Percentiles rank a stretch among this genome's conserved stretches.
Evolutionary conservation across 805 yeast genomes (phyloP).

Genomic region (Sugiyamaella floridensis): DNA sequence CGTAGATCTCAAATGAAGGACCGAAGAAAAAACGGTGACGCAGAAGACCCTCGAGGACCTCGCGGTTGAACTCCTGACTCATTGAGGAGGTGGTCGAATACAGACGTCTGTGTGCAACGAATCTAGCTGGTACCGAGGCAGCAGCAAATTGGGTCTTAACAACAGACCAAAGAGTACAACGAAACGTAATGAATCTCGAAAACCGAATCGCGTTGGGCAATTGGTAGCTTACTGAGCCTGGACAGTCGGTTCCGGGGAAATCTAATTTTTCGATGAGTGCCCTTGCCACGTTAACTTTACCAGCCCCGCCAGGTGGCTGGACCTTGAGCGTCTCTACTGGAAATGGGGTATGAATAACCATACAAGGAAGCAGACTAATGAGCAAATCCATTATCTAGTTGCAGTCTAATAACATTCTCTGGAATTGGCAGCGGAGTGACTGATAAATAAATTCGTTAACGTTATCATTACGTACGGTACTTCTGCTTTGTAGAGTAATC

Average conservation of each 20-base stretch:
- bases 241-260: background rate
- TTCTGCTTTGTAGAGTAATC: constrained; percentile 23
- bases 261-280: background rate
- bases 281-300: background rate
- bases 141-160: background rate
- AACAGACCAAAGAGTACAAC: background rate
- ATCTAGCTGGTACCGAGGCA: background rate
- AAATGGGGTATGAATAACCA: background rate
- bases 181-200: background rate
- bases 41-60: constrained; percentile 78
- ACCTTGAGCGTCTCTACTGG: background rate
- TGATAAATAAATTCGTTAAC: background rate
- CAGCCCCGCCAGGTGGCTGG: background rate
- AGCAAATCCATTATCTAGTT: too few relatives aligned
- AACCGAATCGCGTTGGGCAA: background rate
- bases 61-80: constrained; percentile 43
- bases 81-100: background rate
- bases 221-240: background rate
- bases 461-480: constrained; percentile 2
- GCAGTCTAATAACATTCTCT: too few relatives aligned
- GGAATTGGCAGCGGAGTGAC: too few relatives aligned
- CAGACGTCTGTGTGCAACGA: background rate
- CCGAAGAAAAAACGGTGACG: constrained; percentile 96
- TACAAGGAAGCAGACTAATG: background rate
- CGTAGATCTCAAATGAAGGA: constrained; percentile 95